Evolutionary conservation across 2,329 filamentous ascomycete species (phyloP), one percentile per base, ranked within the genome.

Genomic region (Aureobasidium namibiae): DNA sequence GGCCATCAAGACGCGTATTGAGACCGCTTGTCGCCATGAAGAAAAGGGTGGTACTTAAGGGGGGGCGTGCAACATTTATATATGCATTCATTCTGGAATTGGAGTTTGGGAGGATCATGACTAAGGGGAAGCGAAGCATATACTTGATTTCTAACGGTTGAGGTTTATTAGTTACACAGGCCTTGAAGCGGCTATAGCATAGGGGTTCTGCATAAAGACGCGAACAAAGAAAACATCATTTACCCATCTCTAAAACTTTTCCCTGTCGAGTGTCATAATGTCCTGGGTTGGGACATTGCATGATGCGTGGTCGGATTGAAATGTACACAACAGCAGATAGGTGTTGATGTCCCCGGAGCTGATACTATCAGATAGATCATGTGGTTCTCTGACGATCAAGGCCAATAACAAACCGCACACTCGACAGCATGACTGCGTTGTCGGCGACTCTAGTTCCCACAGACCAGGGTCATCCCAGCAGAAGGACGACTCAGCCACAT

Each of bases 1-100:
- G 65, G 74, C 75, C 63, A 81, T 83, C 78, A 85, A 85, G 73
- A 71, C 76, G 61, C 80, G 83, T 67, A 84, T 85, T 62, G 45
- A 59, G 31, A 31, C 36, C n/a, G 57, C 57, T 26, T 57, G 41
- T 39, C 54, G 54, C 14, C 18, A 34, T 26, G 39, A 38, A 4
- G 52, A 34, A 39, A 45, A 45, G 6, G 29, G 18, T 9, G 23
- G 24, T 31, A n/a, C 14, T 9, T 53, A 34, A n/a, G n/a, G n/a
- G 26, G 38, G 8, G n/a, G 23, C 10, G 5, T n/a, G 11, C 26
- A 26, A 24, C 23, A 29, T 21, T 13, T 53, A 52, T 24, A 53
- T 53, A n/a, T 31, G 50, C 36, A 42, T 41, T 53, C 14, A 31
- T 42, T 10, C 9, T 29, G 34, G 26, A 9, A 24, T 23, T 21